Conservation (phyloP, 495 filamentous ascomycete species). For the Neurospora sp. region DNA sequence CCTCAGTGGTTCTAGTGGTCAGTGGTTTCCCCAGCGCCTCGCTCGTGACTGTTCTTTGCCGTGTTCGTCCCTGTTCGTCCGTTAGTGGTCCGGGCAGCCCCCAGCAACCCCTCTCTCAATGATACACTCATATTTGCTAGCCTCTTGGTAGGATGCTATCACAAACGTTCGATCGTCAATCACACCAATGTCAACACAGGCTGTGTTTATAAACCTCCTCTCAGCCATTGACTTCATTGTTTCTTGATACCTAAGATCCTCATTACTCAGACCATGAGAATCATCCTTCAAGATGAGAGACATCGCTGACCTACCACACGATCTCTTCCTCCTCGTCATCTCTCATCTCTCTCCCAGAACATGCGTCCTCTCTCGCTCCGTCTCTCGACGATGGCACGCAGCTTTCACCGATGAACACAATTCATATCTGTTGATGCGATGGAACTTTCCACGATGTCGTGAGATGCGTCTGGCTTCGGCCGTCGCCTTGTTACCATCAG, state of each 20-base stretch:
- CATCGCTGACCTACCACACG: slow-evolving; percentile 43
- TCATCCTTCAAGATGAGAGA: slow-evolving; percentile 21
- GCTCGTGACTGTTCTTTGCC: neutral
- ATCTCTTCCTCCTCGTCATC: slow-evolving; percentile 42
- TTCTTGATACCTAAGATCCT: neutral
- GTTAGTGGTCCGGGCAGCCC: neutral
- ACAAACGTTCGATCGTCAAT: neutral
- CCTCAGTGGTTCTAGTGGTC: neutral
- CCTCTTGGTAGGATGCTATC: neutral
- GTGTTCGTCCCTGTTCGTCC: neutral
- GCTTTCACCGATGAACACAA: slow-evolving; percentile 42
- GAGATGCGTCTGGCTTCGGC: slow-evolving; percentile 37
- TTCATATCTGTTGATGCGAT: slow-evolving; percentile 37
- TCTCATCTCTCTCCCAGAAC: slow-evolving; percentile 42
- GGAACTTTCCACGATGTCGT: slow-evolving; percentile 44
- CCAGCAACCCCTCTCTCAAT: neutral
- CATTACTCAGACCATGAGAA: neutral
- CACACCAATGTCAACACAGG: neutral
- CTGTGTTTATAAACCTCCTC: neutral
- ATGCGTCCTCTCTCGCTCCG: slow-evolving; percentile 44
- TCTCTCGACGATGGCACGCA: slow-evolving; percentile 43
- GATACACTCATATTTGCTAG: neutral
- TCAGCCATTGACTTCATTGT: neutral
- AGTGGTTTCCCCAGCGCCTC: neutral
- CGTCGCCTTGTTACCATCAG: neutral